Conservation (phyloP, 495 filamentous ascomycete genomes). For the Terfezia claveryi region DNA sequence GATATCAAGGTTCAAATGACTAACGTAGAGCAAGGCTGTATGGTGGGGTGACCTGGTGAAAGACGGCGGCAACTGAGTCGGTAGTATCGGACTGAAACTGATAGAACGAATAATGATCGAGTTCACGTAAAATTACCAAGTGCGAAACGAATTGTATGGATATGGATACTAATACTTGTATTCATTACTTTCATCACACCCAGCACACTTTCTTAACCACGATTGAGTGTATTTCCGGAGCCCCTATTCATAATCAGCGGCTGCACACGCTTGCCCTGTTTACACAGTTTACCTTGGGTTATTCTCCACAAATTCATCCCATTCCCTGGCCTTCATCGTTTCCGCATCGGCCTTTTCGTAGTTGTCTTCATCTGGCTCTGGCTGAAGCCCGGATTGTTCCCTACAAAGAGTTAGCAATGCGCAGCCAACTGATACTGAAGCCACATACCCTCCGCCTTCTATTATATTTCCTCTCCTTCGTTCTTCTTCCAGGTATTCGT, state of each 20-base stretch:
- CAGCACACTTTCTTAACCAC: slow-evolving; percentile 29
- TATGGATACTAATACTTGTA: neutral
- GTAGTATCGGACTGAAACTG: too few relatives aligned
- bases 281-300: slow-evolving; percentile 41
- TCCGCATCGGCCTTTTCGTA: slow-evolving; percentile 63
- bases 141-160: neutral
- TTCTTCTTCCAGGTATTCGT: slow-evolving; percentile 93
- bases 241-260: slow-evolving; percentile 25
- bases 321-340: slow-evolving; percentile 79
- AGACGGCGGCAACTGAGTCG: neutral
- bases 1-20: neutral
- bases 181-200: neutral
- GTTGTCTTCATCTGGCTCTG: slow-evolving; percentile 73
- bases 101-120: neutral
- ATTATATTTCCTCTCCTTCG: slow-evolving; percentile 67
- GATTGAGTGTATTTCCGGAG: slow-evolving; percentile 68
- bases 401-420: slow-evolving; percentile 14
- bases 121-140: neutral
- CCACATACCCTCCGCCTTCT: slow-evolving; percentile 45
- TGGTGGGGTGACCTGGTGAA: slow-evolving; percentile 1
- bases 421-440: neutral
- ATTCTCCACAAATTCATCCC: slow-evolving; percentile 85
- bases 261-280: neutral
- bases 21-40: neutral
- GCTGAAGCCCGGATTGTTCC: slow-evolving; percentile 44